Percentiles rank a stretch among this genome's conserved stretches.
phyloP scores from a whole-genome alignment of 345 rosid genomes.

The Eucalyptus microcorys region DNA sequence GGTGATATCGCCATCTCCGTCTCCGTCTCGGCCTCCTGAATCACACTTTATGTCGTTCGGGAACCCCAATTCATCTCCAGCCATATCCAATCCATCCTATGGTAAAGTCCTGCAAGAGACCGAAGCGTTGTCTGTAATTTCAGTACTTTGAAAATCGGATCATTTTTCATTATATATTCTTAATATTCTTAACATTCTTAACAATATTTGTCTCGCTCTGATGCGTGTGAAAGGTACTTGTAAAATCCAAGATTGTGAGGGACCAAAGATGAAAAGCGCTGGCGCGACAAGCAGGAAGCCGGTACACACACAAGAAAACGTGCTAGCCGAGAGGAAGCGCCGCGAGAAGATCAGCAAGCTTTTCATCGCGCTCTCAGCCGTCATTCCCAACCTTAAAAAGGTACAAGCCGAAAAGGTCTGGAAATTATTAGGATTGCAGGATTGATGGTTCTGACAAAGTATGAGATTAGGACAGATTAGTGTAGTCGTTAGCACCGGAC shows the following conservation, averaged over 20 bases:
- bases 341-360: slow-evolving; percentile 61
- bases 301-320: slow-evolving; percentile 52
- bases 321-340: slow-evolving; percentile 69
- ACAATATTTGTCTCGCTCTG: background rate
- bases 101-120: background rate
- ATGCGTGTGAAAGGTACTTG: background rate
- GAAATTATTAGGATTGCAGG: background rate
- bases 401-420: background rate
- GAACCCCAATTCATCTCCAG: slow-evolving; percentile 7
- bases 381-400: slow-evolving; percentile 78
- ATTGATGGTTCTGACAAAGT: background rate
- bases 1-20: background rate
- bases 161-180: background rate
- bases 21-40: slow-evolving; percentile 4
- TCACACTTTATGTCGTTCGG: slow-evolving; percentile 32
- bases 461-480: background rate
- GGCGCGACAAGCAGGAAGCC: slow-evolving; percentile 16
- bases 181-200: background rate
- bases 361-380: slow-evolving; percentile 55
- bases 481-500: background rate
- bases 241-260: background rate
- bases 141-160: background rate
- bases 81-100: background rate
- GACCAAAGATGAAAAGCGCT: background rate
- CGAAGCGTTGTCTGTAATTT: background rate